Evolutionary conservation across 106 monocot species (phyloP), one percentile per base, ranked within the genome.

Genomic region (Allium fistulosum): DNA sequence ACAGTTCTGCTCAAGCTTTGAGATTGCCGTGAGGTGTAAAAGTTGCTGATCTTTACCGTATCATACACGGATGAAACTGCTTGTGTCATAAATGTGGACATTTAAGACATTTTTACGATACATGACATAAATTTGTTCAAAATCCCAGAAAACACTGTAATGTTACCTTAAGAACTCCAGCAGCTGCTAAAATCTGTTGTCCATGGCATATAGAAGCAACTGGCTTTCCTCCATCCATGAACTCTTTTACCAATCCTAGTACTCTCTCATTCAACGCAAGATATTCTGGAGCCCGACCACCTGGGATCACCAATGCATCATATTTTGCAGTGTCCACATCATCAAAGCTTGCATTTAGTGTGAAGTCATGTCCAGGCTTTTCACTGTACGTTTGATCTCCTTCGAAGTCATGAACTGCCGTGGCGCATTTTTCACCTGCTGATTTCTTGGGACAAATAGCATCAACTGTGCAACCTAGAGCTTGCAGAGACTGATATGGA

Each of bases 201-300:
- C 92, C 96, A 73, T 97, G 96, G 77, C 96, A 97, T 70, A 97
- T 92, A 13, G 96, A 97, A 71, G 88, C 86, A 61, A 97, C 84
- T 55, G 88, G 92, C 69, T 97, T 97, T 58, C 67, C 68, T 53
- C 26, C 60, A 47, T 80, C 70, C 86, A 89, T 92, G 74, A 97
- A 97, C 22, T 82, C 74, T 72, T 80, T 91, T 17, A 92, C 96
- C 58, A 96, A 61, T 53, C 76, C 71, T 62, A 88, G 68, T 18
- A 97, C 92, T 74, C 84, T 80, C 57, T 84, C 80, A 46, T 97
- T 74, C 67, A 97, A 65, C 22, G 92, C 88, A 37, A 97, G 88
- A 65, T 92, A 97, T 66, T 88, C 92, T 4, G 91, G 92, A 63
- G 92, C 88, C 9, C 92, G 88, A 9, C 96, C 96, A 53, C 92